phyloP scores from a whole-genome alignment of 2,329 filamentous ascomycete genomes.

The Aquanectria penicillioides region DNA sequence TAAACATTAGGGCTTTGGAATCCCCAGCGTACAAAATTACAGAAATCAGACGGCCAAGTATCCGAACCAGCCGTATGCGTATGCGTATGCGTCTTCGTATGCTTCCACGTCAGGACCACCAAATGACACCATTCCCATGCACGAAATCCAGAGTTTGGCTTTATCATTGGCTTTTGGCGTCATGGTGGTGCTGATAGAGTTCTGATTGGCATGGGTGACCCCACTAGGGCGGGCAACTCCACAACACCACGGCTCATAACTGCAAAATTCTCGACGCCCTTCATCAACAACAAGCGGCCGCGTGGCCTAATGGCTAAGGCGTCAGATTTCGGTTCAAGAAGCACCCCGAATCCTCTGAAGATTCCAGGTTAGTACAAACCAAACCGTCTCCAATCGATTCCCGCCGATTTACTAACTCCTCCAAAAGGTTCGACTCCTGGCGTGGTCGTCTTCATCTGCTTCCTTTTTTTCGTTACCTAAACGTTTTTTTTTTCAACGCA shows the following conservation, averaged over 20 bases:
- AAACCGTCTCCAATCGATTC: too few relatives aligned
- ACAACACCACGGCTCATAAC: neutral
- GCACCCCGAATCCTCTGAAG: slow-evolving; percentile 2
- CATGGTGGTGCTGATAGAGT: neutral
- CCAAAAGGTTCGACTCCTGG: slow-evolving; percentile 15
- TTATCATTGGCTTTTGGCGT: too few relatives aligned
- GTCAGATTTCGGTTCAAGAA: slow-evolving; percentile 18
- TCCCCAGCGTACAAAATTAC: too few relatives aligned
- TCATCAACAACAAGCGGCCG: slow-evolving; percentile 25
- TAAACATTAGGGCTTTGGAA: too few relatives aligned
- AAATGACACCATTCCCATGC: too few relatives aligned
- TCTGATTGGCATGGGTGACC: neutral
- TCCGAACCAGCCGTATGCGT: too few relatives aligned
- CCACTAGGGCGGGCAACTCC: neutral
- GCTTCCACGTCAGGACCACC: neutral
- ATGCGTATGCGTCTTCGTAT: too few relatives aligned
- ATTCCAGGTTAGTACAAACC: too few relatives aligned
- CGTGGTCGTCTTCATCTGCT: slow-evolving; percentile 21
- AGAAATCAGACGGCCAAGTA: too few relatives aligned
- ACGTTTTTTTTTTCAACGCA: too few relatives aligned
- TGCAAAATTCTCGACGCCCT: neutral
- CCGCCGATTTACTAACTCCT: neutral
- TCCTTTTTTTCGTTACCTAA: too few relatives aligned
- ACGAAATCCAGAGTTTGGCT: too few relatives aligned
- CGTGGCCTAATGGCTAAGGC: slow-evolving; percentile 26